A percentile compares a stretch with the other conserved stretches of the same genome.
These are phyloP conservation scores for Heterobasidion irregulare DNA, from an alignment of 1,284 basidiomycete species.

Conservation along the genomic window DNA sequence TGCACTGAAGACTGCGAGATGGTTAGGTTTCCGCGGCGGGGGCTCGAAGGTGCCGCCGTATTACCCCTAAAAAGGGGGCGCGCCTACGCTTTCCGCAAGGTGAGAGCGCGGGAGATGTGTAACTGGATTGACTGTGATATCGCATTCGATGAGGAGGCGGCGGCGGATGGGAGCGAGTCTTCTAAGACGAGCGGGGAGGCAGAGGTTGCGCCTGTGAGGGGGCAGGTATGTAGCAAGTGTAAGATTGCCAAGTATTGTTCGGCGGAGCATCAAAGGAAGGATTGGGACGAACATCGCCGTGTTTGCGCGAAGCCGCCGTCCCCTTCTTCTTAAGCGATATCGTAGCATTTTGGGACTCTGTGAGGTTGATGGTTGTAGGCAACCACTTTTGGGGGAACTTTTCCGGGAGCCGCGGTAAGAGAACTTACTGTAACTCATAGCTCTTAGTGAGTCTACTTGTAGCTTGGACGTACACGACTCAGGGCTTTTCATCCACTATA, in stretches of 20 bases:
- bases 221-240: conserved; percentile 64
- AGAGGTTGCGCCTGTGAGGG: conserved; percentile 17
- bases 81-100: conserved; percentile 27
- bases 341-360: too few species aligned
- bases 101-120: conserved; percentile 50
- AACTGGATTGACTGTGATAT: conserved; percentile 71
- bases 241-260: conserved; percentile 69
- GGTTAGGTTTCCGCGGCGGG: conserved; percentile 63
- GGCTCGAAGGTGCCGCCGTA: conserved; percentile 48
- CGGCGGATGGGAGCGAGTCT: conserved; percentile 17
- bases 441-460: too few species aligned
- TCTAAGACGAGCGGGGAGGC: conserved; percentile 8
- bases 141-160: conserved; percentile 40
- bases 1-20: conserved; percentile 75
- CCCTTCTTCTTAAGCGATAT: neutral
- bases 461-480: too few species aligned
- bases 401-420: too few species aligned
- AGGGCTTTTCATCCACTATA: too few species aligned
- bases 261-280: conserved; percentile 56
- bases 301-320: conserved; percentile 43
- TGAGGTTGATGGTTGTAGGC: too few species aligned
- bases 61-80: conserved; percentile 49
- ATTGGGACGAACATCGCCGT: conserved; percentile 66
- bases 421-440: too few species aligned
- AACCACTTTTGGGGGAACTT: too few species aligned